Base-by-base conservation (phyloP, 192 early-diverging fungal genomes). In the Phycomyces nitens region DNA sequence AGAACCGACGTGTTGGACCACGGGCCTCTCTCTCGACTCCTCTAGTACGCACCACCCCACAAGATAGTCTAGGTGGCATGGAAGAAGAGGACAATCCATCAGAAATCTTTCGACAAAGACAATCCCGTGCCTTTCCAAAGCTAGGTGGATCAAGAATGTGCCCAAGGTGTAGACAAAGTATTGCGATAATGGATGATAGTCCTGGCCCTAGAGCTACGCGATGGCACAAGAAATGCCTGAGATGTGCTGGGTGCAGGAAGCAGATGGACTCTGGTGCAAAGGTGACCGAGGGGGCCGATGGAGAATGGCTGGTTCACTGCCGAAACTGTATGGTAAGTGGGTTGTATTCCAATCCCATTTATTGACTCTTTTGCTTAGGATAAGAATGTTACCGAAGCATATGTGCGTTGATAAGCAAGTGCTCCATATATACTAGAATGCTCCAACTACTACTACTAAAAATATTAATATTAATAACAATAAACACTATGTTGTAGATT, bases 211-310 rank as follows among this genome's bases (percentile, higher is more conserved):
- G 69, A 38, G 68, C 69, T 15, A 79, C 70, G 22, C 70, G 77
- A 55, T 83, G 81, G 81, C 81, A 83, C 34, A 83, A 83, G 51
- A 83, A 78, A 55, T 83, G 81, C 41, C 51, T 83, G 39, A 64
- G 65, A 5, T 83, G 81, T 42, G 66, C 53, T 20, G 76, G 70
- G 0, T 83, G 81, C 49, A 77, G 70, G 29, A 83, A 83, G 52
- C 70, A 70, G 11, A 44, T 83, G 27, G 81, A 83, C 56, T 83
- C 81, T 18, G 73, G 68, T 47, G 78, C 76, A 3, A 65, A 76
- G 10, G 70, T 77, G 16, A 62, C 60, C 8, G 71, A 70, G 5
- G 61, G 62, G 23, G 64, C 69, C 1, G 62, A 72, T 8, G 72
- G 69, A 10, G 65, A 54, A 39, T 68, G 64, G 61, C n/a, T 76